Evolutionary conservation across 1,284 basidiomycete species (phyloP), one percentile per base, ranked within the genome.

Genomic region (Macrocystidia cucumis): DNA sequence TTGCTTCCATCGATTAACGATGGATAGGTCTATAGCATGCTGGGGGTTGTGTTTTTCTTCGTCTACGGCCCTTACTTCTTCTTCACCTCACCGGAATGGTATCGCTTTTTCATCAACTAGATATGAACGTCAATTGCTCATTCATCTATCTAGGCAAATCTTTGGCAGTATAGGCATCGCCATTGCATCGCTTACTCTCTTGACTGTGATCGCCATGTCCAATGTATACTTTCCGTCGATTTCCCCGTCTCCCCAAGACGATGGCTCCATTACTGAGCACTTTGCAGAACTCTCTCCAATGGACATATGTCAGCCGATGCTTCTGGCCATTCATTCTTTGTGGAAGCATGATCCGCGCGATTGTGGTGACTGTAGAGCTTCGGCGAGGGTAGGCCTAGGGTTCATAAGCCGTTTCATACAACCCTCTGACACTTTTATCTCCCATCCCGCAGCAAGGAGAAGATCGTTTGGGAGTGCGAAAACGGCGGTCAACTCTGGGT

Each of bases 381-480:
- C 67, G 78, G 52, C 68, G 78, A 55, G 74, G 74, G 77, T 79
- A 14, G 35, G 22, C 33, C 37, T 29, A 16, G 14, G 32, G 25
- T 33, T 38, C 34, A 26, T 29, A 33, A 26, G 30, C 31, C 24
- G 38, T 37, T 43, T 29, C 28, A 43, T 43, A 44, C 38, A 32
- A 39, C 28, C 9, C 37, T 32, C 26, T 31, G n/a, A n/a, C n/a
- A n/a, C n/a, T n/a, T n/a, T n/a, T 12, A n/a, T 18, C 12, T 3
- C 53, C 32, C 41, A 40, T 43, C 42, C 35, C 42, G 45, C 55
- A 82, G 78, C 41, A 69, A 79, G 54, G 69, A 73, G 59, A 77
- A 85, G 48, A 79, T 87, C 46, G 51, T 67, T 32, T 87, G 83
- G 82, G 80, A 84, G 57, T 84, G 83, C 55, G 67, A 72, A 48